These are phyloP conservation scores for Erysimum pusillum DNA, from an alignment of 441 rosid genomes.

Conservation along the genomic window DNA sequence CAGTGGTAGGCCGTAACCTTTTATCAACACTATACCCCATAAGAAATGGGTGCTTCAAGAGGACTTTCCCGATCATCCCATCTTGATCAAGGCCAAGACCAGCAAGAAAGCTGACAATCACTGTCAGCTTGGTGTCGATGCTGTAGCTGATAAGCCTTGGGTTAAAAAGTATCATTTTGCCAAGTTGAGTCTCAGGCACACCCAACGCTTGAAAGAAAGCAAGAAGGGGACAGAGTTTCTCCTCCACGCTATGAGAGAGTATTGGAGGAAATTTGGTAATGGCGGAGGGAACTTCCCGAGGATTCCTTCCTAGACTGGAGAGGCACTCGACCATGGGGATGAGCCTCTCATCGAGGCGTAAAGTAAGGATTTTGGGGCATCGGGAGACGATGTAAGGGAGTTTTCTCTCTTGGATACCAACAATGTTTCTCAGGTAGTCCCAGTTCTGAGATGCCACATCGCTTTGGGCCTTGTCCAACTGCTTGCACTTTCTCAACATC, in stretches of 20 bases:
- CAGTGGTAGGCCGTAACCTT: constrained; percentile 80
- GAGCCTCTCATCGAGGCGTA: constrained; percentile 77
- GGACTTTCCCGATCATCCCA: constrained; percentile 80
- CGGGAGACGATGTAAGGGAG: constrained; percentile 75
- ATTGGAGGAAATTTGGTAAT: constrained; percentile 87
- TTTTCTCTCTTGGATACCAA: constrained; percentile 89
- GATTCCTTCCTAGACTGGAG: constrained; percentile 68
- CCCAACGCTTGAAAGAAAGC: constrained; percentile 93
- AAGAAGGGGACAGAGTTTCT: constrained; percentile 94
- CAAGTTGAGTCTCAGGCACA: constrained; percentile 85
- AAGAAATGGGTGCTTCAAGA: constrained; percentile 80
- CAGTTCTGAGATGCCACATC: constrained; percentile 88
- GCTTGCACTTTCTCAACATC: constrained; percentile 87
- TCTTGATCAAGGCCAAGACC: constrained; percentile 74
- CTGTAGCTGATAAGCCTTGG: constrained; percentile 96
- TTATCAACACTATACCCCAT: constrained; percentile 90
- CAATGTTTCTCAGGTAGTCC: constrained; percentile 74
- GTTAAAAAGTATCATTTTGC: constrained; percentile 80
- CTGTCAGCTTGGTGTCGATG: constrained; percentile 75
- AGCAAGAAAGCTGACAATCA: constrained; percentile 73
- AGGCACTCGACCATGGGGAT: constrained; percentile 93
- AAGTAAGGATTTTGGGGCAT: constrained; percentile 89
- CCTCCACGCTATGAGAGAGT: constrained; percentile 88
- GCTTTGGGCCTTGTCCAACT: constrained; percentile 62
- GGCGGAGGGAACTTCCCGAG: constrained; percentile 77